Percentiles rank a stretch among this genome's conserved stretches.
Conservation (phyloP, 176 grass and related monocot genomes). For the Carex pumila region DNA sequence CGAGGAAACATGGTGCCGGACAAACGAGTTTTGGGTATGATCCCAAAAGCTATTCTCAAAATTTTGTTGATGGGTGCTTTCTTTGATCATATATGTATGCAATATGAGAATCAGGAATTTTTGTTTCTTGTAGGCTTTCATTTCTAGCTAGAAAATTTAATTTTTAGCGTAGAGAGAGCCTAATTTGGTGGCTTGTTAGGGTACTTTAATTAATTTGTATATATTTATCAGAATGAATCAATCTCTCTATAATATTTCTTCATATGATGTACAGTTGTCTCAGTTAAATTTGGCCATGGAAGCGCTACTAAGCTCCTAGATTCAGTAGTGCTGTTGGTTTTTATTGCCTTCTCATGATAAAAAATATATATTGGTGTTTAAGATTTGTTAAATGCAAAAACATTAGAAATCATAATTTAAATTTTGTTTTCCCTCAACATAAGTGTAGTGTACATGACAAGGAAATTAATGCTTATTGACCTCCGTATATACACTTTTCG, state of each 20-base stretch:
- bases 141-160: neutral
- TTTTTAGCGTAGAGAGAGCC: neutral
- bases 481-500: too few relatives aligned
- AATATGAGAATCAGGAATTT: neutral
- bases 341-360: too few relatives aligned
- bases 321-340: neutral
- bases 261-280: neutral
- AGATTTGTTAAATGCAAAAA: too few relatives aligned
- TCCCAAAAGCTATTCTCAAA: slow-evolving; percentile 28
- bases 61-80: slow-evolving; percentile 31
- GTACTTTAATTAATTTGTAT: neutral
- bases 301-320: neutral
- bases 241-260: neutral
- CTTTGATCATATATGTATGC: neutral
- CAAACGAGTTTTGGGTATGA: slow-evolving; percentile 20
- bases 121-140: neutral
- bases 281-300: neutral
- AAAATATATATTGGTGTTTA: too few relatives aligned
- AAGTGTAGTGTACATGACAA: too few relatives aligned
- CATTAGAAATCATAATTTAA: too few relatives aligned
- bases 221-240: neutral
- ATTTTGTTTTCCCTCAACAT: too few relatives aligned
- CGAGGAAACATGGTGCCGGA: neutral
- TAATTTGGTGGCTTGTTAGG: neutral
- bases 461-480: too few relatives aligned